Base-by-base conservation (phyloP, 1,139 yeast species). In the Arxiozyma telluris region DNA sequence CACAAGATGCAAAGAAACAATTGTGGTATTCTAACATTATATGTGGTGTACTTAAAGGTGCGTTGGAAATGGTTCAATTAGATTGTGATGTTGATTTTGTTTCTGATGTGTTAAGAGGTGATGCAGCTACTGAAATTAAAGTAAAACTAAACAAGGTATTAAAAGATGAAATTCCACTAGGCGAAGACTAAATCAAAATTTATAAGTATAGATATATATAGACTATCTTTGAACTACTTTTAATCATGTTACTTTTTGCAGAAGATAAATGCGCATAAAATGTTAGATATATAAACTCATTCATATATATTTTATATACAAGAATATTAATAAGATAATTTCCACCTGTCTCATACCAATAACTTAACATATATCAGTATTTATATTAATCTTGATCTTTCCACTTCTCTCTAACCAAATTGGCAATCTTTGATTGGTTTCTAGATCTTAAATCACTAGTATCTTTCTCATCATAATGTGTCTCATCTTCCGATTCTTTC, bases 151-250 rank as follows among this genome's bases (percentile, higher is more conserved):
- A 84, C 53, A 83, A 78, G 64, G 79, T 89, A 6, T 73, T 93
- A 61, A 90, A 87, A 68, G 98, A 93, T 66, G 98, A 93, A 72
- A 86, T 93, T 48, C 98, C 98, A 9, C 96, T 96, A 8, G 98
- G 98, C 22, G 98, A 93, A 69, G 97, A 91, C 62, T 90, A 72
- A 65, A 18, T 21, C 25, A 15, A 15, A 9, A 34, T 47, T 39
- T 41, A 7, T 47, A 47, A 17, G 15, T 4, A 18, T n/a, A 30
- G n/a, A 11, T 15, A 21, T 5, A 4, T 27, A 6, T 44, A n/a
- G 15, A 15, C 12, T 8, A 15, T 34, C n/a, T 34, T 3, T 15
- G 12, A 34, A 34, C 17, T 34, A 34, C n/a, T 34, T 34, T 6
- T 34, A 34, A 34, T 15, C 6, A 34, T 34, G 17, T 15, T 34